Base-by-base conservation (phyloP, 306 rosid species). In the Inga oerstediana region DNA sequence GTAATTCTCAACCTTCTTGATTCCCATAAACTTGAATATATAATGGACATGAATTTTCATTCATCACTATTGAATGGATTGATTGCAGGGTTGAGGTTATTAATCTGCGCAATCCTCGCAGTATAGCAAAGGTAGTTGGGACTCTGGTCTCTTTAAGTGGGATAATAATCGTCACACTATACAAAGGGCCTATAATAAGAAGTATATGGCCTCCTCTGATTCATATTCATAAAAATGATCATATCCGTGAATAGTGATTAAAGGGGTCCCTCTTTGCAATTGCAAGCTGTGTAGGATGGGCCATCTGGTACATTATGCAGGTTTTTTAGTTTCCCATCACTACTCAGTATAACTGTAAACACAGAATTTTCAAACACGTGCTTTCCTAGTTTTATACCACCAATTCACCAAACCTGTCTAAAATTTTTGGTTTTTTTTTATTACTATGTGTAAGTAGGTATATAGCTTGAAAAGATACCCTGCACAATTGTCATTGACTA, bases 251-350 rank as follows among this genome's bases (percentile, higher is more conserved):
- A 74, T 41, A 85, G 35, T 89, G 91, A 93, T 20, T 89, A 20
- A 86, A 84, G 87, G 91, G 93, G 52, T 91, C 93, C 6, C 24
- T 86, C 80, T 88, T 89, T 7, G 82, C 85, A 3, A 80, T 89
- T 58, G 72, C 89, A 62, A 88, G 93, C 88, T 91, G 93, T 87
- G 12, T 88, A 52, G 77, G 85, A 22, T 89, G 93, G 91, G 87
- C 94, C 61, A 66, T 88, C 17, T 88, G 88, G 87, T 91, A 86
- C 81, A 88, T 91, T 10, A 82, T 89, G 90, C 92, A 89, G 94
- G 94, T 91, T 61, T 35, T 67, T 24, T 7, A 37, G 41, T 37
- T 4, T 37, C 41, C 41, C 41, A 37, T 37, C 41, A 0, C 17
- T 48, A 11, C 5, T 11, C 4, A 48, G 4, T 48, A 2, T 0